phyloP scores from a whole-genome alignment of 108 stramenopile species.

The Hondaea fermentalgiana region DNA sequence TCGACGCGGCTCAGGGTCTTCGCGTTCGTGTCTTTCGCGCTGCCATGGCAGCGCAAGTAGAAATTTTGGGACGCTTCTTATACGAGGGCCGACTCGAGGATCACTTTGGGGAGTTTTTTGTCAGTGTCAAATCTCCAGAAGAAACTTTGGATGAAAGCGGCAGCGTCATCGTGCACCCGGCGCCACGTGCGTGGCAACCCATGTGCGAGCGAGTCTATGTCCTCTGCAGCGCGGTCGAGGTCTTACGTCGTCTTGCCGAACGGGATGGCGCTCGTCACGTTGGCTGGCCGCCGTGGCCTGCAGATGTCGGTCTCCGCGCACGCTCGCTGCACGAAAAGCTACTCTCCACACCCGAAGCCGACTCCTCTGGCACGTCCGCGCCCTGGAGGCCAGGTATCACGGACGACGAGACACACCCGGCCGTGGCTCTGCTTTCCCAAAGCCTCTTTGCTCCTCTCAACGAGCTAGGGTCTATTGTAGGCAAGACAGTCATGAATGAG shows the following conservation, averaged over 20 bases:
- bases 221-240: neutral
- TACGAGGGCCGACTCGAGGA: neutral
- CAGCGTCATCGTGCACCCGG: neutral
- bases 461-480: neutral
- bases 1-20: neutral
- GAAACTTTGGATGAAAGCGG: neutral
- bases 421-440: neutral
- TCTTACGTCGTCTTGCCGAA: neutral
- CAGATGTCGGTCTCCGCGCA: neutral
- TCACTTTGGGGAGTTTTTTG: neutral
- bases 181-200: neutral
- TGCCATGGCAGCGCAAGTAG: neutral
- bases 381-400: neutral
- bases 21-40: neutral
- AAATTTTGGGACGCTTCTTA: neutral
- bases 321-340: neutral
- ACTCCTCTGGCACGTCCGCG: neutral
- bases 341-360: neutral
- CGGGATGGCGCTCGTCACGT: neutral
- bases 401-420: neutral
- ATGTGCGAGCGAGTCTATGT: neutral
- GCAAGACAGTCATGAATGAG: neutral
- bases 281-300: neutral
- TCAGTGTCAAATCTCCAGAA: neutral
- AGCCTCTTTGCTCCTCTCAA: neutral